Percentiles rank a stretch among this genome's conserved stretches.
Conservation (phyloP, 2,329 filamentous ascomycete genomes). For the Macroventuria anomochaeta region DNA sequence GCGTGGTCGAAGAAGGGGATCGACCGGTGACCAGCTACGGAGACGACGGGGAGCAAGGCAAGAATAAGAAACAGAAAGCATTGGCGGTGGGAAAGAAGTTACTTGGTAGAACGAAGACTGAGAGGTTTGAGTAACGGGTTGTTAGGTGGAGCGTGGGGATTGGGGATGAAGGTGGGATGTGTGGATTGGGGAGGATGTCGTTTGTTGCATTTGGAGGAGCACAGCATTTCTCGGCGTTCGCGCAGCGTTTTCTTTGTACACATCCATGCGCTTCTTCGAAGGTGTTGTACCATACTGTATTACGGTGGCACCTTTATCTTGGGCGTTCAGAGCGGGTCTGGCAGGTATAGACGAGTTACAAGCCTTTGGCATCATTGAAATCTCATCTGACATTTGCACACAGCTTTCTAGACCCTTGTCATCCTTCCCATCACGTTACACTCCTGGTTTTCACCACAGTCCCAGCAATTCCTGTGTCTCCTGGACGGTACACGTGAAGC, state of each 20-base stretch:
- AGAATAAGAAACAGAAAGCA: conserved; percentile 18
- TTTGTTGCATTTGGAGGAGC: conserved; percentile 4
- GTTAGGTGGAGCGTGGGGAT: no score
- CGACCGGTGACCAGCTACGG: conserved; percentile 5
- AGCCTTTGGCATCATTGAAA: no score
- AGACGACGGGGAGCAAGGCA: conserved; percentile 1
- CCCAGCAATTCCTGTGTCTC: no score
- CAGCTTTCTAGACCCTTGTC: background rate
- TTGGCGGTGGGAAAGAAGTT: conserved; percentile 12
- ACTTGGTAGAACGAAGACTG: conserved; percentile 5
- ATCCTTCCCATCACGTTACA: no score
- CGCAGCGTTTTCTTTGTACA: background rate
- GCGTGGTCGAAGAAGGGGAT: conserved; percentile 1
- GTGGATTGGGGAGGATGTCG: background rate
- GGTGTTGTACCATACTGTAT: no score
- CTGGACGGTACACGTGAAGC: no score
- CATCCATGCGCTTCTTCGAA: no score
- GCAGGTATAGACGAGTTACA: background rate
- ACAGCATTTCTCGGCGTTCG: background rate
- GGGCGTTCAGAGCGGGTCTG: no score
- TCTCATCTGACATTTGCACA: no score
- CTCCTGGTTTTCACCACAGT: no score
- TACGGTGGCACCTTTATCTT: no score
- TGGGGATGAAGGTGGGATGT: background rate
- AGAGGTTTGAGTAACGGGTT: conserved; percentile 1